phyloP scores from a whole-genome alignment of 208 protist species.

The Acanthamoeba healyi region DNA sequence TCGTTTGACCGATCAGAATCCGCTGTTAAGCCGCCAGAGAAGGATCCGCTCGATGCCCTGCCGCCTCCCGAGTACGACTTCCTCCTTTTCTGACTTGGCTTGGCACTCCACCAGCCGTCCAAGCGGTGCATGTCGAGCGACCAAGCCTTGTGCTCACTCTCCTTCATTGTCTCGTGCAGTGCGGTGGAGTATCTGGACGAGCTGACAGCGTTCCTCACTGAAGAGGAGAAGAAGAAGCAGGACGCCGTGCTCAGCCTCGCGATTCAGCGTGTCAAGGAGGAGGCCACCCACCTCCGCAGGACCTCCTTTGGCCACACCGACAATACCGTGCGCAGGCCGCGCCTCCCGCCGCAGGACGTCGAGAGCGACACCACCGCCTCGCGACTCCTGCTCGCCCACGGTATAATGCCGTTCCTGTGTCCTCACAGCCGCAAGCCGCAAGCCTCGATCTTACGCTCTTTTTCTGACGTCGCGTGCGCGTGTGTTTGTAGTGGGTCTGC shows the following conservation, averaged over 20 bases:
- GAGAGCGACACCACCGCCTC: constrained; percentile 69
- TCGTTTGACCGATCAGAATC: not conserved
- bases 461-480: not conserved
- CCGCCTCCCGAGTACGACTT: constrained; percentile 53
- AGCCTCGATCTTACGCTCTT: not conserved
- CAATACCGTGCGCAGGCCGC: constrained; percentile 27
- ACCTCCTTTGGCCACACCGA: constrained; percentile 52
- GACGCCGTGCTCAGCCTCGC: not conserved
- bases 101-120: too few relatives aligned
- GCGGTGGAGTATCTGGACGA: constrained; percentile 58
- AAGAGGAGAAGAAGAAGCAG: constrained; percentile 26
- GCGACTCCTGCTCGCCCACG: constrained; percentile 43
- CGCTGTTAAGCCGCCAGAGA: constrained; percentile 2
- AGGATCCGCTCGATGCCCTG: constrained; percentile 37
- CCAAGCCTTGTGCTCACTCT: too few relatives aligned
- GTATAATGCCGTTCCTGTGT: not conserved
- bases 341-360: constrained; percentile 43
- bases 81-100: too few relatives aligned
- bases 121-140: too few relatives aligned
- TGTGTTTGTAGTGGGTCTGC: not conserved
- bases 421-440: too few relatives aligned
- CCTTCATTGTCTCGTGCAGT: not conserved
- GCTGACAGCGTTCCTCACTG: constrained; percentile 26
- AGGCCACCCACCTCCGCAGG: constrained; percentile 48
- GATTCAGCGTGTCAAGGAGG: not conserved